phyloP scores from a whole-genome alignment of 176 grass and related monocot species.

The Bromus sterilis region DNA sequence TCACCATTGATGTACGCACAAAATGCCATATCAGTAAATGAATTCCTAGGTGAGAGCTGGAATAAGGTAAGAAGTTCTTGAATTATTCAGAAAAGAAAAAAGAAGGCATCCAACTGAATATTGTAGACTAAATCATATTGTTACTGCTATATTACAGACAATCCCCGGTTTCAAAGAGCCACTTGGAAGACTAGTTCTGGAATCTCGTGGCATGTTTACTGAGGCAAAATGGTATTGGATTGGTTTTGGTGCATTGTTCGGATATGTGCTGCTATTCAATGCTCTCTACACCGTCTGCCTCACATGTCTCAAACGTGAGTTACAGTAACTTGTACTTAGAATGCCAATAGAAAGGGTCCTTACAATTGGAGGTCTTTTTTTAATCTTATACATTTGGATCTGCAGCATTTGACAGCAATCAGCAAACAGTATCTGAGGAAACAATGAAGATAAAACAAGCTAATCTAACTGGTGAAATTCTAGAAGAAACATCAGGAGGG shows the following conservation, averaged over 20 bases:
- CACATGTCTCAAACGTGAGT: constrained; percentile 63
- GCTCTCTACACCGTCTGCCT: constrained; percentile 56
- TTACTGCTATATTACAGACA: constrained; percentile 1
- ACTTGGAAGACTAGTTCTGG: constrained; percentile 45
- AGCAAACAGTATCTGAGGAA: constrained; percentile 50
- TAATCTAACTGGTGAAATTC: constrained; percentile 49
- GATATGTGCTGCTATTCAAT: constrained; percentile 75
- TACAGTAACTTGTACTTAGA: background rate
- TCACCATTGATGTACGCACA: constrained; percentile 73
- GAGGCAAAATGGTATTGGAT: constrained; percentile 87
- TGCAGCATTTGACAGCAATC: constrained; percentile 51
- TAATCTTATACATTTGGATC: background rate
- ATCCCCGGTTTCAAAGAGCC: background rate
- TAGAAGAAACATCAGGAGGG: constrained; percentile 12
- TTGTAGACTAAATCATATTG: background rate
- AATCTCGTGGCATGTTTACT: constrained; percentile 47
- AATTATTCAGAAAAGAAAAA: background rate
- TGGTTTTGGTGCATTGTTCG: constrained; percentile 49
- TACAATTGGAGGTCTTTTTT: background rate
- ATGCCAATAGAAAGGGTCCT: background rate
- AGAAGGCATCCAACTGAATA: background rate
- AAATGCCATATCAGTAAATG: constrained; percentile 66
- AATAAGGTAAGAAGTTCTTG: constrained; percentile 28
- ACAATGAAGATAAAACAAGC: constrained; percentile 39
- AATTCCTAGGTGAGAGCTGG: constrained; percentile 68